Evolutionary conservation across 2,329 filamentous ascomycete genomes (phyloP), one percentile per base, ranked within the genome.

Genomic region (Sarocladium oryzae): DNA sequence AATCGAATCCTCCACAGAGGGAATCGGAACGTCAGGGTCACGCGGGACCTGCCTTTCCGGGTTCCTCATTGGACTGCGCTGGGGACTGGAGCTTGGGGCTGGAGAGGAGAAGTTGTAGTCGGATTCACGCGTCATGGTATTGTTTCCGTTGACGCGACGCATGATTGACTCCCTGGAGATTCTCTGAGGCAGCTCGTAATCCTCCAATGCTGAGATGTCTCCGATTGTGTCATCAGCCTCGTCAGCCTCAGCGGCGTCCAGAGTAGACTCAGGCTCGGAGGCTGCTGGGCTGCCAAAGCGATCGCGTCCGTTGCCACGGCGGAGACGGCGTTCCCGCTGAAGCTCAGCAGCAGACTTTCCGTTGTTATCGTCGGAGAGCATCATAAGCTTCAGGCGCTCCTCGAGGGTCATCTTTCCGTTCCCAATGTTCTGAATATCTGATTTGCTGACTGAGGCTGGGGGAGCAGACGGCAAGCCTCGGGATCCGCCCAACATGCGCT

Each of bases 111-210:
- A 81, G 58, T 79, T 78, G 56, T 81, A 84, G 52, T 84, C 79
- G 3, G 84, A 81, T 51, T 82, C 76, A 53, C 74, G 69, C 18
- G 83, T 79, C 40, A 78, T 73, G 45, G 68, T 58, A 54, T 75
- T 69, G 58, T 75, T 78, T 43, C 77, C 88, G 64, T 93, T 89
- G 51, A 96, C 85, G 55, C 92, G 89, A 50, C 88, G 85, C 60
- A 97, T 74, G 58, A 97, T 97, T 0, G 91, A 96, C 65, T 97
- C 93, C 33, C 92, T 82, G 8, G 92, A 96, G 62, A 97, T 95
- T 51, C 86, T 86, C 10, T 87, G 78, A 16, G 84, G 88, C 13
- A 86, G 70, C 56, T 86, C 76, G 58, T 85, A 86, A 53, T 84
- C 79, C 54, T 78, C 74, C 52, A 84, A 66, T 10, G 76, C 69